phyloP scores from a whole-genome alignment of 441 rosid genomes.

The Eutrema salsugineum region DNA sequence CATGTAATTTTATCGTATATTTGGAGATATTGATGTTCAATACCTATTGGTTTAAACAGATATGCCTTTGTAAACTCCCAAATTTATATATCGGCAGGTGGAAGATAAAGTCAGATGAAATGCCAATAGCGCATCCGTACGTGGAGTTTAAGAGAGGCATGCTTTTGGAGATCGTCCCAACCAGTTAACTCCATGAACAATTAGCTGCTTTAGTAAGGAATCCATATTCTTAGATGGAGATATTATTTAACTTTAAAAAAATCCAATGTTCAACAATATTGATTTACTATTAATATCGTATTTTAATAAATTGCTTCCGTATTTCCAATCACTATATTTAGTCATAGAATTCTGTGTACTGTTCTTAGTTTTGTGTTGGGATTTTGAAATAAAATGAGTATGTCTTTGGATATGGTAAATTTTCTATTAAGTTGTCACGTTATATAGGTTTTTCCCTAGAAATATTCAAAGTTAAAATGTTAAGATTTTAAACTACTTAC shows the following conservation, averaged over 20 bases:
- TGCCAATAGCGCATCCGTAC: slow-evolving; percentile 75
- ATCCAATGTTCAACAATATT: background rate
- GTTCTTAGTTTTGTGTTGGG: background rate
- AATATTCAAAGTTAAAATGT: too few species aligned
- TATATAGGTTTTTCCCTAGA: background rate
- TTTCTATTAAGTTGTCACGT: background rate
- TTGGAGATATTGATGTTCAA: background rate
- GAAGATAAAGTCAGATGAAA: slow-evolving; percentile 62
- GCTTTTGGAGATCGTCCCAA: slow-evolving; percentile 54
- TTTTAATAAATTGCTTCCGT: background rate
- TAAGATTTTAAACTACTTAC: too few species aligned
- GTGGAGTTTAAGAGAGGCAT: slow-evolving; percentile 70
- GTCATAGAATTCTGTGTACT: background rate
- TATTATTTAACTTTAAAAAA: background rate
- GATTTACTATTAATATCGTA: background rate
- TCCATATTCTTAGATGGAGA: background rate
- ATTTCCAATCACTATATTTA: background rate
- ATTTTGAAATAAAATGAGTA: background rate
- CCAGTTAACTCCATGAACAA: background rate
- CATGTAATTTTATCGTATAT: background rate
- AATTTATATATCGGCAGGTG: slow-evolving; percentile 41
- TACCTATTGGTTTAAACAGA: background rate
- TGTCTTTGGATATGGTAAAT: background rate
- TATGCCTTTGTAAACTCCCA: background rate
- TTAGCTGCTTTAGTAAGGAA: background rate